Evolutionary conservation across 345 rosid genomes (phyloP).

Genomic region (Luvunga scandens): DNA sequence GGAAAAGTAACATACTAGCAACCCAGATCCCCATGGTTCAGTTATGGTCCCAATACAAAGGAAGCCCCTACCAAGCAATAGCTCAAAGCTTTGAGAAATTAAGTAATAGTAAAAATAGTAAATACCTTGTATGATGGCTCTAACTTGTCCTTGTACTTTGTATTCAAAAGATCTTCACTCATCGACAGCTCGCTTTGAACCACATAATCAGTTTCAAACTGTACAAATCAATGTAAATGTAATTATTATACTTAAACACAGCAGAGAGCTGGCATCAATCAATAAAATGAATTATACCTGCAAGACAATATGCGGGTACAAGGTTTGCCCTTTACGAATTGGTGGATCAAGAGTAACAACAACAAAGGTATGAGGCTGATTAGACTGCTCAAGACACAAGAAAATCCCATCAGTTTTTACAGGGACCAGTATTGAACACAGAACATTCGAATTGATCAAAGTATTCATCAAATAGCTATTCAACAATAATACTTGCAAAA

Average conservation of each 20-base stretch:
- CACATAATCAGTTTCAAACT: slow-evolving; percentile 86
- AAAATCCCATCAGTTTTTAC: slow-evolving; percentile 2
- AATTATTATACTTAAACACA: background rate
- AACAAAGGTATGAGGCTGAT: slow-evolving; percentile 96
- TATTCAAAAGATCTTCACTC: slow-evolving; percentile 67
- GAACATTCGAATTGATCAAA: background rate
- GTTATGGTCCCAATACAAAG: background rate
- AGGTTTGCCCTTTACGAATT: slow-evolving; percentile 93
- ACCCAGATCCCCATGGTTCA: background rate
- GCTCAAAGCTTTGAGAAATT: background rate
- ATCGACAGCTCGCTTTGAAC: slow-evolving; percentile 58
- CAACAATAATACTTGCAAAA: background rate
- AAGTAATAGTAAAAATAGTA: background rate
- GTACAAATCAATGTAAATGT: slow-evolving; percentile 14
- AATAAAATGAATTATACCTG: slow-evolving; percentile 50
- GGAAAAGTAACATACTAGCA: slow-evolving; percentile 10
- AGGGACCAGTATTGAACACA: background rate
- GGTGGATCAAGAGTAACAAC: slow-evolving; percentile 96
- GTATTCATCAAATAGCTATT: background rate
- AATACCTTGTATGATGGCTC: slow-evolving; percentile 81
- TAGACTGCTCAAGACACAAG: slow-evolving; percentile 53
- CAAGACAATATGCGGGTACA: slow-evolving; percentile 91
- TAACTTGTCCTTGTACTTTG: slow-evolving; percentile 90
- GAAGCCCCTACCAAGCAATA: background rate
- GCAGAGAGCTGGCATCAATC: background rate